These are phyloP conservation scores for Fagopyrum tataricum DNA, from an alignment of 148 eudicot species.

Conservation along the genomic window DNA sequence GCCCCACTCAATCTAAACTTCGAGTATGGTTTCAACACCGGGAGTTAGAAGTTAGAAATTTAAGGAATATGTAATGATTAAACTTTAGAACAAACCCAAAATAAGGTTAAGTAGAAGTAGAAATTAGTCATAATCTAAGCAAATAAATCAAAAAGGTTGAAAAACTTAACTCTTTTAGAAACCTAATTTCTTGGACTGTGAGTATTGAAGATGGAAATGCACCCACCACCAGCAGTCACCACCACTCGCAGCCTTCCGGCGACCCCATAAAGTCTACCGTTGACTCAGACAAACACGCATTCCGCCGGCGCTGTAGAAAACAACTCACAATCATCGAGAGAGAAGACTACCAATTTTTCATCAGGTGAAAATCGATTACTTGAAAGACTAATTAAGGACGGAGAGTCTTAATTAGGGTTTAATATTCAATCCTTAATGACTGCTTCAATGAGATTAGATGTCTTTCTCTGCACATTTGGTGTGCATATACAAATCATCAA, in stretches of 20 bases:
- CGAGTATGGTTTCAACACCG: neutral
- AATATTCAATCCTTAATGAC: neutral
- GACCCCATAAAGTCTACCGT: conserved; percentile 10
- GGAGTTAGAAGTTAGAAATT: conserved; percentile 2
- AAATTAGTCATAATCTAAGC: neutral
- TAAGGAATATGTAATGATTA: neutral
- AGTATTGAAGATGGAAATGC: neutral
- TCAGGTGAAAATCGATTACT: neutral
- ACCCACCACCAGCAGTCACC: neutral
- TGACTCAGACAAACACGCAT: neutral
- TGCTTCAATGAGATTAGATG: neutral
- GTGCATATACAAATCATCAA: neutral
- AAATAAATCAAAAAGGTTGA: neutral
- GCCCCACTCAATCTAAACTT: conserved; percentile 1
- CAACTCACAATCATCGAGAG: neutral
- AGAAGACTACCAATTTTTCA: neutral
- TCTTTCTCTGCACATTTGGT: neutral
- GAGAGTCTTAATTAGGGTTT: neutral
- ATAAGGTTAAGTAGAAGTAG: neutral
- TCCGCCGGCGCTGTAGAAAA: neutral
- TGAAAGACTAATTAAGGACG: neutral
- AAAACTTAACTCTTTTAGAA: neutral
- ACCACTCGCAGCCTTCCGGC: neutral
- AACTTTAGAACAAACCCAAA: neutral
- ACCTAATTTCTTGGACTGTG: neutral